Base-by-base conservation (phyloP, 257 asterid species). In the Nicotiana benthamiana region DNA sequence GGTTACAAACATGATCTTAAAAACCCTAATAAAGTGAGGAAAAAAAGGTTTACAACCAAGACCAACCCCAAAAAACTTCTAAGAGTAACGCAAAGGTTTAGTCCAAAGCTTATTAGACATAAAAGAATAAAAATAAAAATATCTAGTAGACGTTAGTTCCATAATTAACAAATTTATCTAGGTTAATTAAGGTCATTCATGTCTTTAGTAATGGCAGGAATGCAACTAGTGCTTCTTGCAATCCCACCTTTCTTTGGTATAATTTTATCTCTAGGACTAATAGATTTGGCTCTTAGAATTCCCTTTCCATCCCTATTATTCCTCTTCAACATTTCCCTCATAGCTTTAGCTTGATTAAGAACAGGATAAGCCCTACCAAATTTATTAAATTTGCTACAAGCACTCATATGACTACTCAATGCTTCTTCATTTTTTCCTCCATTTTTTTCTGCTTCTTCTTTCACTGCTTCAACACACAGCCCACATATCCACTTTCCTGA, bases 191-290 rank as follows among this genome's bases (percentile, higher is more conserved):
- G 85, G 17, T 61, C 86, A 80, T 81, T 75, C 5, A 88, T 57
- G 24, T 84, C 90, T 34, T 83, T 84, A 4, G 88, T 86, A 70
- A 88, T 75, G 1, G 88, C 89, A 4, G 92, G 86, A 80, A 87
- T 89, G 40, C 90, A 87, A 43, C 90, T 87, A 4, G 87, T 81
- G 51, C 88, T 87, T 83, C 90, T 83, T 1, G 83, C 75, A 46
- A 87, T 85, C 57, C 83, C 86, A 62, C 84, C 86, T 13, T 81
- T 81, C 60, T 83, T 83, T 40, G 9, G 8, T 5, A 11, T 78
- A 61, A 3, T 63, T 9, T 65, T 77, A 24, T 63, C 87, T 77
- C 81, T 85, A 36, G 82, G 80, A 34, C 85, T 82, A 10, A 75
- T 59, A 10, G 87, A 79, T 80, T 87, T 87, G 1, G 70, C 63